These are phyloP conservation scores for Exserohilum turcica DNA, from an alignment of 2,329 filamentous ascomycete genomes.

Conservation along the genomic window DNA sequence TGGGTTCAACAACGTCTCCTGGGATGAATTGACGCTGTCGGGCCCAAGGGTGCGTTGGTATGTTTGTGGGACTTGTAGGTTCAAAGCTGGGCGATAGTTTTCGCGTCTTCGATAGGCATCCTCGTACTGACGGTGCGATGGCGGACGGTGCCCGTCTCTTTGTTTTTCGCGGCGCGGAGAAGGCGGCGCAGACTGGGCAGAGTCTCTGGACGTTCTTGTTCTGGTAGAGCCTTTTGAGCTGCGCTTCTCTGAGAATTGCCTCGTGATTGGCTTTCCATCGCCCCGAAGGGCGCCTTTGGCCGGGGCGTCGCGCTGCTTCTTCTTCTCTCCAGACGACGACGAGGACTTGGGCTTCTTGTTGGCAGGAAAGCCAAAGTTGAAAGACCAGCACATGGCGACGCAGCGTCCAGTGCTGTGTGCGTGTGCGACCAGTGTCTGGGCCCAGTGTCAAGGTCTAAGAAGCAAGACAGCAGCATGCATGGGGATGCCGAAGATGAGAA, in stretches of 20 bases:
- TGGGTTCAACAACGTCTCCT: constrained; percentile 45
- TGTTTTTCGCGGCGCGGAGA: constrained; percentile 33
- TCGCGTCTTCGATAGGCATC: constrained; percentile 26
- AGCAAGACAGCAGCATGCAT: constrained; percentile 26
- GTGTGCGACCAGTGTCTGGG: constrained; percentile 31
- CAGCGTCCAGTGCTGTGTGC: constrained; percentile 29
- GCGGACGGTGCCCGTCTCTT: constrained; percentile 27
- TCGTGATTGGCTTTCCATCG: constrained; percentile 29
- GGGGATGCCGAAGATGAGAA: constrained; percentile 36
- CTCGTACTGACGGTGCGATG: constrained; percentile 23
- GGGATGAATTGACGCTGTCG: constrained; percentile 36
- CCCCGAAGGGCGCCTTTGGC: constrained; percentile 31
- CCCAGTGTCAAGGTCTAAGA: constrained; percentile 17
- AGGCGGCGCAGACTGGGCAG: constrained; percentile 21
- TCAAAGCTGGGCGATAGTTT: constrained; percentile 26
- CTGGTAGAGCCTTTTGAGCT: constrained; percentile 33
- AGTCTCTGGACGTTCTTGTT: constrained; percentile 34
- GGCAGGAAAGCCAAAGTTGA: constrained; percentile 38
- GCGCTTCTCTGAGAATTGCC: constrained; percentile 40
- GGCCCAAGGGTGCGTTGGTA: constrained; percentile 37
- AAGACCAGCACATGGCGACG: constrained; percentile 47
- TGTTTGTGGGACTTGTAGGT: constrained; percentile 35
- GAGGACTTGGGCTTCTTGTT: constrained; percentile 38
- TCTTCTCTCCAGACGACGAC: constrained; percentile 36
- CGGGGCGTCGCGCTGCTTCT: constrained; percentile 35